Evolutionary conservation across 768 basidiomycete species (phyloP), one percentile per base, ranked within the genome.

Genomic region (Leccinum uliginosum): DNA sequence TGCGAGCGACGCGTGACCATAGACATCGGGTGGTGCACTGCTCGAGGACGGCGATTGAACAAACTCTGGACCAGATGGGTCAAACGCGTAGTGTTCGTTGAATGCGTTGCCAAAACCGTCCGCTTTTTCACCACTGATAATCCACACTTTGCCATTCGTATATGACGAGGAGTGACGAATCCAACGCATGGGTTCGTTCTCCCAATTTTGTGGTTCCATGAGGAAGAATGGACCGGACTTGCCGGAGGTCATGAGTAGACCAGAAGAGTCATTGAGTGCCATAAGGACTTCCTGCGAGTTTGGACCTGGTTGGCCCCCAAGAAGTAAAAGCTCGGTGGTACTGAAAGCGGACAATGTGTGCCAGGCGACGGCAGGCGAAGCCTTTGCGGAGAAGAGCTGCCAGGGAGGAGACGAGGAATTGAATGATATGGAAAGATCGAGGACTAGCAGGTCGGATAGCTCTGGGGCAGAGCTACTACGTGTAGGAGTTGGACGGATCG

Each of bases 121-220:
- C 19, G 83, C 83, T 63, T 80, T 85, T 71, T 88, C 80, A 7
- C 93, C 93, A 3, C 93, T 93, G 47, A 88, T 78, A 34, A 95
- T 77, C 72, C 80, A 91, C 11, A 91, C 76, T 47, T 75, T 72
- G 6, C 84, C 85, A 7, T 73, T 71, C 1, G 76, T 57, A 11
- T 80, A 77, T 8, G 80, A 77, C 6, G 87, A 71, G 8, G 88
- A 79, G 65, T 94, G 91, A 63, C 85, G 83, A n/a, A 90, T 85
- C 48, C 92, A 83, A 27, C 92, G 80, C 54, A 79, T 75, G 3
- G 93, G 92, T 66, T 94, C 79, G 30, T 71, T 72, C 5, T 74
- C 83, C 86, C 87, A 89, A 12, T 75, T 75, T n/a, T 72, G 56
- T 3, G 77, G 63, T 68, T 86, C 72, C 27, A 76, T 56, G 10